Percentiles rank a stretch among this genome's conserved stretches.
Evolutionary conservation across 768 basidiomycete species (phyloP).

Genomic region (Terana coerulea): DNA sequence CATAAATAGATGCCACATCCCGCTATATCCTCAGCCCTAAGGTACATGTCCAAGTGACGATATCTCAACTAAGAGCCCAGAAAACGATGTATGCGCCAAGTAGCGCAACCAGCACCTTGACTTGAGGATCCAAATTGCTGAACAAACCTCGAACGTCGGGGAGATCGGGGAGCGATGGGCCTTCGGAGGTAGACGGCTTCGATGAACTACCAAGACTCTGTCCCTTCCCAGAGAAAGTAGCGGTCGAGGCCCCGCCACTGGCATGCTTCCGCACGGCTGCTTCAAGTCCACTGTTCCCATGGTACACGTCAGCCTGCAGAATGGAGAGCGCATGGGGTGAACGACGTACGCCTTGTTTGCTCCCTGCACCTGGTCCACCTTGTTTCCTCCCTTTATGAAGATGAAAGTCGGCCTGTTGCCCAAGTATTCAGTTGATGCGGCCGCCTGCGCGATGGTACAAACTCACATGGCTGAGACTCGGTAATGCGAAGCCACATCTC

Average conservation of each 20-base stretch:
- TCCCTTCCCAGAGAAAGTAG: constrained; percentile 68
- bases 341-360: constrained; percentile 58
- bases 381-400: constrained; percentile 62
- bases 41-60: no score
- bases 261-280: constrained; percentile 53
- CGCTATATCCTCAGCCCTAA: no score
- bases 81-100: constrained; percentile 60
- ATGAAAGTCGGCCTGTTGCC: constrained; percentile 74
- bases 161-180: constrained; percentile 32
- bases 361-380: constrained; percentile 71
- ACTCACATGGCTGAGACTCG: constrained; percentile 70
- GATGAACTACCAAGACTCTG: constrained; percentile 60
- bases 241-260: constrained; percentile 27
- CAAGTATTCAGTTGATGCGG: neutral
- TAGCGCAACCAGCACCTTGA: constrained; percentile 61
- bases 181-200: constrained; percentile 28
- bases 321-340: neutral
- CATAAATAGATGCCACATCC: no score
- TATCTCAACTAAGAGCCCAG: constrained; percentile 35
- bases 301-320: constrained; percentile 3
- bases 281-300: constrained; percentile 51
- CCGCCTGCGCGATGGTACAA: neutral
- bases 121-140: constrained; percentile 58
- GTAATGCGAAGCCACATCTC: constrained; percentile 63
- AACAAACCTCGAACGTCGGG: constrained; percentile 34